Percentiles rank a stretch among this genome's conserved stretches.
Conservation (phyloP, 306 rosid species). For the Rosa persica region DNA sequence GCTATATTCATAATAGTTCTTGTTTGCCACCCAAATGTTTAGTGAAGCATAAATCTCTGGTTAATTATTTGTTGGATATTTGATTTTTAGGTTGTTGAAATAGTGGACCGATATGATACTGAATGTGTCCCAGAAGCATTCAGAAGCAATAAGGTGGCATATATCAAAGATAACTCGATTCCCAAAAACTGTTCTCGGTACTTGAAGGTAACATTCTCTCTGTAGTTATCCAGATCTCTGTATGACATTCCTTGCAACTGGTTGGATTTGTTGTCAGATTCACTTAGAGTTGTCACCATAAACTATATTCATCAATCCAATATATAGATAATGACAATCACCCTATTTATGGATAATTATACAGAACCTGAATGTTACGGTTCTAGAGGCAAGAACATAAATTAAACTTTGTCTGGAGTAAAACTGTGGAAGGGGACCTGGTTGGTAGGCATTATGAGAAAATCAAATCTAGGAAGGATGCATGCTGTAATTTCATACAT, state of each 20-base stretch:
- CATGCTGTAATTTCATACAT: background rate
- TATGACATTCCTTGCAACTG: constrained; percentile 20
- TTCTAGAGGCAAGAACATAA: background rate
- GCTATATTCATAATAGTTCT: background rate
- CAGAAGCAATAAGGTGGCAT: constrained; percentile 71
- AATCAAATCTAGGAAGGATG: background rate
- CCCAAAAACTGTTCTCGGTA: constrained; percentile 70
- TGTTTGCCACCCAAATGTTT: constrained; percentile 12
- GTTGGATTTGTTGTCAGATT: constrained; percentile 22
- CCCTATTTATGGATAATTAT: background rate
- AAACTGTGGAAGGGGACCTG: background rate
- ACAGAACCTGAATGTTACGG: background rate
- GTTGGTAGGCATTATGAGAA: background rate
- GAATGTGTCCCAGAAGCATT: constrained; percentile 67
- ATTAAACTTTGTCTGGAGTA: background rate
- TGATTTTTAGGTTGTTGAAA: constrained; percentile 72
- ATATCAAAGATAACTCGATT: constrained; percentile 65
- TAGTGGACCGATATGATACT: constrained; percentile 76
- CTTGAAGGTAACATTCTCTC: constrained; percentile 56
- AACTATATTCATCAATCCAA: background rate
- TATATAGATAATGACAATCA: background rate
- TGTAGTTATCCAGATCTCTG: constrained; percentile 15
- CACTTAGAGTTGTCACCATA: constrained; percentile 1
- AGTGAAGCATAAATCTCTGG: background rate
- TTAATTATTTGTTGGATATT: constrained; percentile 22